phyloP scores from a whole-genome alignment of 2,329 filamentous ascomycete species.

The Helotiales sp. region DNA sequence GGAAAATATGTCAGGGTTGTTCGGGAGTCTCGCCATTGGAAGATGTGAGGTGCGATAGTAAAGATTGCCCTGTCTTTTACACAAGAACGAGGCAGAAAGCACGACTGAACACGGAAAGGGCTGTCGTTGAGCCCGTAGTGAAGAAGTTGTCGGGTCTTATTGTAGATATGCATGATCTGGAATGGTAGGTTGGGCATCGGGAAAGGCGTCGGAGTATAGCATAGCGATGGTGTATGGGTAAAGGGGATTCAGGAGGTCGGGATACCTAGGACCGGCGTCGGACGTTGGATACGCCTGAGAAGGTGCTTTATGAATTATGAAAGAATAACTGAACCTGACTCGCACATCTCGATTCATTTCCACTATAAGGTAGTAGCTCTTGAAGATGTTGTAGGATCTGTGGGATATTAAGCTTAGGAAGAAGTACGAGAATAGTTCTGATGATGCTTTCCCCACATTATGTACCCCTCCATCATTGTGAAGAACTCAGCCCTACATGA shows the following conservation, averaged over 20 bases:
- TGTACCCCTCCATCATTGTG: too few relatives aligned
- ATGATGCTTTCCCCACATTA: too few relatives aligned
- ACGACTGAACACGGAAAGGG: slow-evolving; percentile 40
- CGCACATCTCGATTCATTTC: too few relatives aligned
- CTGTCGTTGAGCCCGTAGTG: slow-evolving; percentile 42
- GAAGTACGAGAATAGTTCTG: too few relatives aligned
- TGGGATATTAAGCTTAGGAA: too few relatives aligned
- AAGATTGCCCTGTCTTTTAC: slow-evolving; percentile 93
- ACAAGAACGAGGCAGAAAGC: slow-evolving; percentile 64
- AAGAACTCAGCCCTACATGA: too few relatives aligned
- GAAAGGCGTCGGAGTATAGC: neutral
- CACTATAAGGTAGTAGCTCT: too few relatives aligned
- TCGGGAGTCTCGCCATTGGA: slow-evolving; percentile 72
- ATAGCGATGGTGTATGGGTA: slow-evolving; percentile 1
- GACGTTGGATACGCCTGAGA: neutral
- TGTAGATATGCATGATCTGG: slow-evolving; percentile 25
- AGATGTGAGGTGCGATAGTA: slow-evolving; percentile 81
- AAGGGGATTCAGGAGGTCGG: neutral
- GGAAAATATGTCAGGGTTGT: slow-evolving; percentile 77
- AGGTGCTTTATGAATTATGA: too few relatives aligned
- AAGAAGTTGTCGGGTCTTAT: slow-evolving; percentile 39
- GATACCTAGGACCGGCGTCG: neutral
- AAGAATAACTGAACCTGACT: neutral
- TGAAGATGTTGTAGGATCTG: too few relatives aligned
- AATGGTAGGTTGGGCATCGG: slow-evolving; percentile 27